Percentiles rank a stretch among this genome's conserved stretches.
phyloP scores from a whole-genome alignment of 108 stramenopile genomes.

The Schizochytrium sp. region DNA sequence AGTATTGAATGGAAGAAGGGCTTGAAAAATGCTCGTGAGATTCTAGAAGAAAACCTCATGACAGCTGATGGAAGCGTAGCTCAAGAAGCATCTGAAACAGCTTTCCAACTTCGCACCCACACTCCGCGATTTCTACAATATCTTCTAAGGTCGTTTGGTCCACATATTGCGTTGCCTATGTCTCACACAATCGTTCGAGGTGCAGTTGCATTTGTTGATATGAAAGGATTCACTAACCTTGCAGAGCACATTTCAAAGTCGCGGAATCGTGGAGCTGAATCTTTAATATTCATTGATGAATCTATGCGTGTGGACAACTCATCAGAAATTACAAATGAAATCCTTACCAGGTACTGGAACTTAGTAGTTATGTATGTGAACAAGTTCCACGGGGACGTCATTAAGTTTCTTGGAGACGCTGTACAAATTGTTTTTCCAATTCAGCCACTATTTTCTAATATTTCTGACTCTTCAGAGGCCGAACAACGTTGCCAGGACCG shows the following conservation, averaged over 20 bases:
- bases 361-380: conserved; percentile 31
- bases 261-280: background rate
- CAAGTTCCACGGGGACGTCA: conserved; percentile 35
- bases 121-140: conserved; percentile 14
- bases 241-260: background rate
- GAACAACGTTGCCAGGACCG: background rate
- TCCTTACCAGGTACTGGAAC: conserved; percentile 13
- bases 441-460: background rate
- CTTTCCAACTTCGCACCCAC: background rate
- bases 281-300: conserved; percentile 1
- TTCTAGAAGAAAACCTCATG: no score
- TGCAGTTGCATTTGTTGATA: conserved; percentile 22
- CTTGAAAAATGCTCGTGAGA: no score
- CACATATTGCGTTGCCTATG: background rate
- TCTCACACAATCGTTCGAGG: background rate
- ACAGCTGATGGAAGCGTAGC: no score
- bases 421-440: conserved; percentile 52
- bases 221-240: conserved; percentile 53
- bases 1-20: no score
- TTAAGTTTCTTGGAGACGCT: conserved; percentile 53
- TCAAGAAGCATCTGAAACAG: background rate
- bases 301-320: background rate
- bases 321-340: background rate
- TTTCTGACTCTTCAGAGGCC: background rate
- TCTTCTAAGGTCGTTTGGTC: background rate